phyloP scores from a whole-genome alignment of 176 grass and related monocot species.

The Ensete ventricosum region DNA sequence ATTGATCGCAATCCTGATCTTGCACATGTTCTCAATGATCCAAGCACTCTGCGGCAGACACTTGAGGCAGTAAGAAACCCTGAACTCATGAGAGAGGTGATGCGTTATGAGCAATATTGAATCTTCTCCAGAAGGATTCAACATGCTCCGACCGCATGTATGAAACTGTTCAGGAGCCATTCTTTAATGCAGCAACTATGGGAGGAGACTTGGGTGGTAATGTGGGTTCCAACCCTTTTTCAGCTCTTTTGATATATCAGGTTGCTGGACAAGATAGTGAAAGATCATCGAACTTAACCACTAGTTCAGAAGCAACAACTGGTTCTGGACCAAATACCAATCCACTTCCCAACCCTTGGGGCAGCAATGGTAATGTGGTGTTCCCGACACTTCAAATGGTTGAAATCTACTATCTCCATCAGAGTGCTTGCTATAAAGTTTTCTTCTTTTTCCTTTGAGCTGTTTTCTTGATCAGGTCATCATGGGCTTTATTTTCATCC shows the following conservation, averaged over 20 bases:
- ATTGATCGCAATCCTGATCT: conserved; percentile 94
- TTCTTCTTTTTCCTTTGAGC: not conserved
- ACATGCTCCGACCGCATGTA: conserved; percentile 99
- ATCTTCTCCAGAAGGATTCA: conserved; percentile 95
- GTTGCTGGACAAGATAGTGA: conserved; percentile 44
- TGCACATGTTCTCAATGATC: conserved; percentile 95
- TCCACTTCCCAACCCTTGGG: conserved; percentile 96
- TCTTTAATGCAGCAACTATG: conserved; percentile 89
- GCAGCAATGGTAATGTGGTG: conserved; percentile 41
- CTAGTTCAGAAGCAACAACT: conserved; percentile 43
- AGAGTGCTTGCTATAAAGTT: not conserved
- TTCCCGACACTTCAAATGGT: conserved; percentile 67
- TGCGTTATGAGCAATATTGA: conserved; percentile 99
- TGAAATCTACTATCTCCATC: conserved; percentile 15
- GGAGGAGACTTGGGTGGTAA: conserved; percentile 36
- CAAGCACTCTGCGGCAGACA: conserved; percentile 80
- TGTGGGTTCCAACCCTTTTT: conserved; percentile 69
- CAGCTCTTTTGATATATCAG: conserved; percentile 71
- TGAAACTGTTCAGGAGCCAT: conserved; percentile 97
- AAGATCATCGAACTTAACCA: conserved; percentile 35
- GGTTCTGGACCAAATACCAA: conserved; percentile 75
- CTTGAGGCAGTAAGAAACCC: conserved; percentile 91
- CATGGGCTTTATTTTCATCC: not conserved
- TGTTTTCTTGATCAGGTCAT: not conserved
- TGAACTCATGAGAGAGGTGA: conserved; percentile 99